A percentile compares a stretch with the other conserved stretches of the same genome.
Conservation (phyloP, 2,329 filamentous ascomycete species). For the Magnaporthiopsis rhizophila region DNA sequence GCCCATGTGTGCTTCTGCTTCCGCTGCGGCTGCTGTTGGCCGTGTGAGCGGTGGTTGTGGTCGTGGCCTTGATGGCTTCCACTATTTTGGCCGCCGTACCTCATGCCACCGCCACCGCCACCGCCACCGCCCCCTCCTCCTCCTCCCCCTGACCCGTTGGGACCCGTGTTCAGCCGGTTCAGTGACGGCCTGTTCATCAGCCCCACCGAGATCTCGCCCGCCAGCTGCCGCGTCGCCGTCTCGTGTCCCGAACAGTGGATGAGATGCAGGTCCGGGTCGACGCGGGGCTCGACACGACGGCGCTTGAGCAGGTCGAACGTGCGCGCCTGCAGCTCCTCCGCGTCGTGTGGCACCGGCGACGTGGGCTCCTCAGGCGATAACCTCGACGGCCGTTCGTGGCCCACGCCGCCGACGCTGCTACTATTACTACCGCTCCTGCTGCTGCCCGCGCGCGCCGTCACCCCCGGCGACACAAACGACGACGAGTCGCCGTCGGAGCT, state of each 20-base stretch:
- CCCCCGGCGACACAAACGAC: slow-evolving; percentile 53
- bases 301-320: slow-evolving; percentile 81
- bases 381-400: too few relatives aligned
- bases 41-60: neutral
- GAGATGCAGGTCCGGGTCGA: slow-evolving; percentile 61
- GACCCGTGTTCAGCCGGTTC: slow-evolving; percentile 26
- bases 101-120: neutral
- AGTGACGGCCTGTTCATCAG: slow-evolving; percentile 18
- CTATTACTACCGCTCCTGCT: slow-evolving; percentile 20
- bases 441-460: slow-evolving; percentile 25
- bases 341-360: slow-evolving; percentile 69
- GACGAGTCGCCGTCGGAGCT: slow-evolving; percentile 61
- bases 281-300: slow-evolving; percentile 63
- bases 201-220: slow-evolving; percentile 25
- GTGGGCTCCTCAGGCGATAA: slow-evolving; percentile 33
- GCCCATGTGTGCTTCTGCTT: slow-evolving; percentile 37
- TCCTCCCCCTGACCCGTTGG: slow-evolving; percentile 8
- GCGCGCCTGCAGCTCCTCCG: slow-evolving; percentile 70
- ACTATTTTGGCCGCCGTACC: too few relatives aligned
- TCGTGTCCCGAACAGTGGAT: slow-evolving; percentile 72
- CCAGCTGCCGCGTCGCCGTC: slow-evolving; percentile 26
- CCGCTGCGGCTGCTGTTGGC: slow-evolving; percentile 12
- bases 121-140: slow-evolving; percentile 6
- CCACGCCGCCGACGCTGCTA: slow-evolving; percentile 1
- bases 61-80: neutral